Evolutionary conservation across 169 alveolate genomes (phyloP), one percentile per base, ranked within the genome.

Genomic region (Toxoplasma gondii): DNA sequence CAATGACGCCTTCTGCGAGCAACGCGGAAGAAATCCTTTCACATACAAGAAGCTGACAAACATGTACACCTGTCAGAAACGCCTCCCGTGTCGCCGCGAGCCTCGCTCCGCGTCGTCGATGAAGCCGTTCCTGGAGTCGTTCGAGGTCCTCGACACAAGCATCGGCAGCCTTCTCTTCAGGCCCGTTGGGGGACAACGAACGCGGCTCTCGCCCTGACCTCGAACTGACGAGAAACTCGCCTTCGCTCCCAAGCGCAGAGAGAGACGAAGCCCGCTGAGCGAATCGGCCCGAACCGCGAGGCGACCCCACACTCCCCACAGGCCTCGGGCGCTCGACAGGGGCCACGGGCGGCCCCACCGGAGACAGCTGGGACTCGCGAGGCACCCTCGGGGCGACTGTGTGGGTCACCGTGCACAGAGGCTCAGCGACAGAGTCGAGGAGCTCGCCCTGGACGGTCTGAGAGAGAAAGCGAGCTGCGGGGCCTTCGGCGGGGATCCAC

Each of bases 11-110:
- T 31, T 82, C 90, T 16, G 24, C 90, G 31, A 43, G 41, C n/a
- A 82, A 36, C 53, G 64, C 90, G 19, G 90, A 36, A 16, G 69
- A 31, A 38, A 43, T 82, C 38, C 29, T 39, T 27, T 82, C 90
- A 36, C 67, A 82, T 1, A 82, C 67, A 0, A 36, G 90, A 2
- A 82, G 34, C 90, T 82, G 90, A 31, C 90, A 82, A 31, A 82
- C 90, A 31, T 82, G 90, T 1, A 82, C 67, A 34, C 90, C 90
- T 16, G 67, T 29, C 39, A 82, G 69, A 24, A 82, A 82, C 34
- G 90, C 69, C 90, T 82, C 90, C 19, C 64, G n/a, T 36, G 90
- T 82, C 38, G 36, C 90, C 10, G 90, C 90, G 54, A 82, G 90
- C 27, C 64, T 64, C 34, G 90, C 90, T 4, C 31, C 38, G 5